A percentile compares a stretch with the other conserved stretches of the same genome.
Conservation (phyloP, 305 asterid species). For the Solanum hybrid region DNA sequence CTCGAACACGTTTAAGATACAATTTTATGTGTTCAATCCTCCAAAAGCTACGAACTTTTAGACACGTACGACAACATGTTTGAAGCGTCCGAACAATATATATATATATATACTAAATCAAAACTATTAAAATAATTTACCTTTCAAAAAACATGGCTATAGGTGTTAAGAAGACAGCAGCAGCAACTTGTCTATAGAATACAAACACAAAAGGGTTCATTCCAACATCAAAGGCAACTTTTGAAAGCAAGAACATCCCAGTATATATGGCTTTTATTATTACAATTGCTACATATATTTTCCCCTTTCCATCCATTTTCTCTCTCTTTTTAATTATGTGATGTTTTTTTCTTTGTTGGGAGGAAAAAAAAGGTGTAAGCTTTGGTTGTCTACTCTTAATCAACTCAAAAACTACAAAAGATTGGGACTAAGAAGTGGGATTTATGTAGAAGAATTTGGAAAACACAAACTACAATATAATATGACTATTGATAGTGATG, state of each 20-base stretch:
- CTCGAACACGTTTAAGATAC: not conserved
- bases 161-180: slow-evolving; percentile 69
- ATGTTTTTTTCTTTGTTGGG: not conserved
- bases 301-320: slow-evolving; percentile 31
- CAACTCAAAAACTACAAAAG: not conserved
- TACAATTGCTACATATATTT: slow-evolving; percentile 33
- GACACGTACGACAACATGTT: not conserved
- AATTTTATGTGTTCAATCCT: not conserved
- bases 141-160: slow-evolving; percentile 54
- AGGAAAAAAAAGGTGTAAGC: not conserved
- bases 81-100: not conserved
- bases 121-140: slow-evolving; percentile 12
- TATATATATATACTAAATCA: not conserved
- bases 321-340: not conserved
- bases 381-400: not conserved
- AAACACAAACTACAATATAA: not conserved
- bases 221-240: slow-evolving; percentile 78
- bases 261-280: slow-evolving; percentile 51
- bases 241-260: slow-evolving; percentile 74
- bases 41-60: not conserved
- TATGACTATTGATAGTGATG: not conserved
- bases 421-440: not conserved
- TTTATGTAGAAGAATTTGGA: not conserved
- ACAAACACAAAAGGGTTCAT: slow-evolving; percentile 82
- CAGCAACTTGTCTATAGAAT: slow-evolving; percentile 83